These are phyloP conservation scores for Leccinum proliferum DNA, from an alignment of 1,284 basidiomycete genomes.

Conservation along the genomic window DNA sequence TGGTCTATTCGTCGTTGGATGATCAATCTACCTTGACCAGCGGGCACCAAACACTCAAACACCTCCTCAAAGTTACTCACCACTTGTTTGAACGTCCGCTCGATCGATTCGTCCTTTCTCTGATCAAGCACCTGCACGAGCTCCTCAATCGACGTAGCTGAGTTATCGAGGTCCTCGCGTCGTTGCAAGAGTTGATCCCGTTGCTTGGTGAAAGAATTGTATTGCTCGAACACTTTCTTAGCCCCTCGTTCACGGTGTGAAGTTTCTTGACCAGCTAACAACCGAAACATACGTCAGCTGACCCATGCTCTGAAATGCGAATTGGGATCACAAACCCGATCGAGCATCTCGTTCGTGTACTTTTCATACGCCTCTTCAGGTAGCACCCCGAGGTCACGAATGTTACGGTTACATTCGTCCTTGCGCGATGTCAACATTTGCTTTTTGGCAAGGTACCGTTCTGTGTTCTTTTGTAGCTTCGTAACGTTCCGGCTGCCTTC, in stretches of 20 bases:
- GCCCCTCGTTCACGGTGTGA: conserved; percentile 83
- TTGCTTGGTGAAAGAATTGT: conserved; percentile 97
- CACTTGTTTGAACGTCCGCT: conserved; percentile 97
- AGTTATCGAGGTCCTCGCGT: conserved; percentile 86
- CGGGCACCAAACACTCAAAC: conserved; percentile 96
- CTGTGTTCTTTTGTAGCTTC: conserved; percentile 90
- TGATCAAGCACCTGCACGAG: conserved; percentile 95
- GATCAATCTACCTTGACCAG: conserved; percentile 85
- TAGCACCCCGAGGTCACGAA: conserved; percentile 93
- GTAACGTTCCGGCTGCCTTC: conserved; percentile 86
- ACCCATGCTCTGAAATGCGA: not conserved
- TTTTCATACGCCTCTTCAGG: conserved; percentile 98
- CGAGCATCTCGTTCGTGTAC: conserved; percentile 79
- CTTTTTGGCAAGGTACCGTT: conserved; percentile 89
- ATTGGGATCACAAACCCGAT: conserved; percentile 57
- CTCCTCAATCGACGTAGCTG: conserved; percentile 86
- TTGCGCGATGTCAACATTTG: conserved; percentile 81
- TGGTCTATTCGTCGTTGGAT: conserved; percentile 89
- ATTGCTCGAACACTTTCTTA: conserved; percentile 99
- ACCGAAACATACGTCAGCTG: conserved; percentile 8
- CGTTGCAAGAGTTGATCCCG: conserved; percentile 86
- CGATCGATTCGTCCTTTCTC: conserved; percentile 97
- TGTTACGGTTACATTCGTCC: conserved; percentile 91
- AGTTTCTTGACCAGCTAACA: conserved; percentile 83
- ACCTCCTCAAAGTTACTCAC: conserved; percentile 96